Evolutionary conservation across 1,284 basidiomycete species (phyloP), one percentile per base, ranked within the genome.

Genomic region (Psilocybe mexicana): DNA sequence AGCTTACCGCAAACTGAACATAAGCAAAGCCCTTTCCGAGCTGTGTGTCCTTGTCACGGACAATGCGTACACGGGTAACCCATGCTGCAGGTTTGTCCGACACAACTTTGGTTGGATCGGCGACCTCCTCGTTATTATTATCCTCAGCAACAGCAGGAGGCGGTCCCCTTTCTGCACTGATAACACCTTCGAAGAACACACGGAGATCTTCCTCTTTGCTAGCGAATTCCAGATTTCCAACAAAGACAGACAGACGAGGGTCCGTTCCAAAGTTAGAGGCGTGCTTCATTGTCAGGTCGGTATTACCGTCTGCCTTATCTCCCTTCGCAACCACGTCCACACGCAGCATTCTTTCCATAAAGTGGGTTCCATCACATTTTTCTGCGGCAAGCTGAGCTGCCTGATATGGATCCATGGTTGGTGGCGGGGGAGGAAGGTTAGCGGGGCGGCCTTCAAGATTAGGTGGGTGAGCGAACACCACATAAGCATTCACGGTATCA

Each of bases 11-110:
- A 65, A 98, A 94, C 65, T 94, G 88, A 7, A 98, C 88, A 71
- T 98, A 98, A 8, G 90, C 96, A 70, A 99, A 96, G 1, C 96
- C 96, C 76, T 98, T 98, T n/a, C 96, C 96, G 36, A 98, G 83
- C 65, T 96, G 95, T 0, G 94, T 97, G 57, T 94, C 94, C 65
- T 86, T 86, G 74, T 99, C 96, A 46, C 94, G 84, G 46, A 99
- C 82, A 60, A 98, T 86, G 35, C 96, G 85, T 7, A 98, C 94
- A 28, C 84, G 85, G 6, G 85, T 85, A 5, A 98, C 95, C 90
- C 92, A 98, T 25, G 75, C 69, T 42, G 70, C 69, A 2, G 69
- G 64, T 55, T 74, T 79, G 49, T 72, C 70, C 61, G 45, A 56
- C 5, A 36, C 50, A 18, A 42, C 66, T 0, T 57, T 64, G 12